Evolutionary conservation across 192 early-diverging fungal genomes (phyloP).

Genomic region (Rhizophagus prolifer): DNA sequence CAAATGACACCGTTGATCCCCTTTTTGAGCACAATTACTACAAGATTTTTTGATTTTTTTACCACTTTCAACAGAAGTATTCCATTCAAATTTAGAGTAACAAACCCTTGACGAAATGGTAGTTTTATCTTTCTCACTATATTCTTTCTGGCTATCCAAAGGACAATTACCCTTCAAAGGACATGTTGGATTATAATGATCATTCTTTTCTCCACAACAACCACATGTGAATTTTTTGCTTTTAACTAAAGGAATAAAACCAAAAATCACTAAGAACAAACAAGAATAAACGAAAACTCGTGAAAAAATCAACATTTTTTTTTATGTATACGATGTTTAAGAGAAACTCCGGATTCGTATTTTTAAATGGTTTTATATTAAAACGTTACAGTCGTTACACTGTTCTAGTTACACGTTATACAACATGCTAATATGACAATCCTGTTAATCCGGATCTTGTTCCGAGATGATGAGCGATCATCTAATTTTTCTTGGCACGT

Average conservation of each 20-base stretch:
- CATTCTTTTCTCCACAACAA: neutral
- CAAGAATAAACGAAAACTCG: too few relatives aligned
- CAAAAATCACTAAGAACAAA: slow-evolving; percentile 8
- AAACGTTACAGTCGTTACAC: too few relatives aligned
- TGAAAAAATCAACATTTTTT: too few relatives aligned
- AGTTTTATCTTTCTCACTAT: neutral
- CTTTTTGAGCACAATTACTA: neutral
- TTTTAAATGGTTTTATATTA: too few relatives aligned
- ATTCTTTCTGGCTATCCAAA: neutral
- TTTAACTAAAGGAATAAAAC: neutral
- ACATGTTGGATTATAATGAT: neutral
- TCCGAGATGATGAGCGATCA: too few relatives aligned
- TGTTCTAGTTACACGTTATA: too few relatives aligned
- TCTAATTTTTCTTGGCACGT: too few relatives aligned
- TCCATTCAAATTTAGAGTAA: neutral
- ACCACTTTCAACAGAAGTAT: neutral
- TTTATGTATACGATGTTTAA: too few relatives aligned
- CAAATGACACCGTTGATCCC: slow-evolving; percentile 1
- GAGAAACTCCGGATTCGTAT: too few relatives aligned
- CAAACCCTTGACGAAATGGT: neutral
- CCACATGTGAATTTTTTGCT: too few relatives aligned
- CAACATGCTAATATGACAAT: too few relatives aligned
- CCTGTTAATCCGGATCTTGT: too few relatives aligned
- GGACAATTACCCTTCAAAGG: neutral
- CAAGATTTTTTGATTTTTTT: neutral